phyloP scores from a whole-genome alignment of 148 eudicot species.

The Chenopodium berlandieri region DNA sequence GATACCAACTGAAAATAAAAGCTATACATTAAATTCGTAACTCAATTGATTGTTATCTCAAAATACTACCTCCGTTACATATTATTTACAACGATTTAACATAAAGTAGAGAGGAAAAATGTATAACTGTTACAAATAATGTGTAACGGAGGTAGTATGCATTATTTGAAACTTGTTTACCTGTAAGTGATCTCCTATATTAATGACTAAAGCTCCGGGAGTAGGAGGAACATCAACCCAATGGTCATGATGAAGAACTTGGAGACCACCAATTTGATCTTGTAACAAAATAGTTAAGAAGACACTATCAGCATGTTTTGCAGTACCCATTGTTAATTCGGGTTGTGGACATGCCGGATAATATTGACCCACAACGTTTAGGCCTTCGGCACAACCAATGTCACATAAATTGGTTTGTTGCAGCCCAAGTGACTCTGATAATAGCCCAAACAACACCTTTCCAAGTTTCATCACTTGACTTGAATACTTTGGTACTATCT shows the following conservation, averaged over 20 bases:
- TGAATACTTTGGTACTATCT: neutral
- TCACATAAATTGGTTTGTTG: neutral
- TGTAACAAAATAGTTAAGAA: conserved; percentile 7
- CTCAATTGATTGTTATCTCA: too few relatives aligned
- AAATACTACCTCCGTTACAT: too few relatives aligned
- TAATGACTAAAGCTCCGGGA: conserved; percentile 2
- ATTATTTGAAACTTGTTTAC: neutral
- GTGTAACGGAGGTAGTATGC: too few relatives aligned
- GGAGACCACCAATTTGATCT: conserved; percentile 11
- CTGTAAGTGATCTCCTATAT: neutral
- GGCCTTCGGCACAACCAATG: conserved; percentile 2
- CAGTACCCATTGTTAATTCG: conserved; percentile 8
- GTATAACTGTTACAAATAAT: too few relatives aligned
- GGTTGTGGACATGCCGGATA: conserved; percentile 16
- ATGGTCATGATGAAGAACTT: neutral
- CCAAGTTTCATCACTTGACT: conserved; percentile 2
- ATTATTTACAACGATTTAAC: too few relatives aligned
- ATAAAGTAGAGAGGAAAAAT: too few relatives aligned
- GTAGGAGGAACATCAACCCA: conserved; percentile 17
- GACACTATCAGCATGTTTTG: conserved; percentile 13
- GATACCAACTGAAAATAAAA: neutral
- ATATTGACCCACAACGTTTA: conserved; percentile 3
- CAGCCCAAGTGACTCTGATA: neutral
- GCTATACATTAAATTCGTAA: too few relatives aligned
- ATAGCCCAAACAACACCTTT: neutral